These are phyloP conservation scores for Cymodocea nodosa DNA, from an alignment of 116 monocot genomes.

Conservation along the genomic window DNA sequence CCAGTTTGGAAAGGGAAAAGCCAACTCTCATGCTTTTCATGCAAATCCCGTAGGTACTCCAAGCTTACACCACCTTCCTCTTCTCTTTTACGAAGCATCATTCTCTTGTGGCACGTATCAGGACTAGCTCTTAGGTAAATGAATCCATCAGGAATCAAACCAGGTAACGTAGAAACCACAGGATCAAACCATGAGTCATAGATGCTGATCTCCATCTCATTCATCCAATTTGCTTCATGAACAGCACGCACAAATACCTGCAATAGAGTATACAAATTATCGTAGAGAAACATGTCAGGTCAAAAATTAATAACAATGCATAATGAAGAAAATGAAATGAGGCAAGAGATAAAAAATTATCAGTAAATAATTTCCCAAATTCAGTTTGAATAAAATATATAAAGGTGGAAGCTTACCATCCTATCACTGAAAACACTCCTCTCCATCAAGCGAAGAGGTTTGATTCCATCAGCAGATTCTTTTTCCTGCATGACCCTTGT, in stretches of 20 bases:
- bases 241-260: constrained; percentile 90
- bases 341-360: neutral
- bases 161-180: constrained; percentile 71
- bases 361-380: neutral
- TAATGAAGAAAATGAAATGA: neutral
- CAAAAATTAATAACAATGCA: neutral
- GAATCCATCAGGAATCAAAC: constrained; percentile 80
- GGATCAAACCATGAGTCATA: constrained; percentile 97
- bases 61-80: constrained; percentile 72
- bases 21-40: constrained; percentile 96
- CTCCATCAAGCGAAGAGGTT: constrained; percentile 83
- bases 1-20: constrained; percentile 51
- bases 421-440: constrained; percentile 85
- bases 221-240: constrained; percentile 96
- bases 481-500: constrained; percentile 91
- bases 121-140: constrained; percentile 87
- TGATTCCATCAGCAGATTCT: constrained; percentile 64
- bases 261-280: neutral
- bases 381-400: neutral
- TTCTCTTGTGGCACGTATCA: constrained; percentile 81
- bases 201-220: constrained; percentile 87
- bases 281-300: too few species aligned
- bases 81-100: constrained; percentile 55
- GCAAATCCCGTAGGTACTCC: constrained; percentile 60
- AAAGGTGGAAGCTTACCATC: constrained; percentile 33